Evolutionary conservation across 148 eudicot genomes (phyloP).

Genomic region (Rhododendron vialii): DNA sequence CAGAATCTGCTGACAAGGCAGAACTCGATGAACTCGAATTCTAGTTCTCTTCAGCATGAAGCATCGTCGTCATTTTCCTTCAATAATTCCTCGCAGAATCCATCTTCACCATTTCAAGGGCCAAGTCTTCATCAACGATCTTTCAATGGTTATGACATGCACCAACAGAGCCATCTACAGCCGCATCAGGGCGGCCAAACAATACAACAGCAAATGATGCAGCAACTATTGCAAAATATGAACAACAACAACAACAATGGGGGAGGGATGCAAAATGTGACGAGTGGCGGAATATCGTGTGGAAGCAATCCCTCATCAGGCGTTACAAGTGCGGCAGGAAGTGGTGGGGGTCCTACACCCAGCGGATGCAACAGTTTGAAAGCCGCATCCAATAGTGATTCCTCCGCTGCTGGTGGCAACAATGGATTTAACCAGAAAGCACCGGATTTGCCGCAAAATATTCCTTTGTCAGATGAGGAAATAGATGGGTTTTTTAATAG

Average conservation of each 20-base stretch:
- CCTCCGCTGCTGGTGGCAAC: constrained; percentile 45
- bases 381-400: constrained; percentile 43
- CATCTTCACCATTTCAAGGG: constrained; percentile 45
- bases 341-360: constrained; percentile 32
- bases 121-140: constrained; percentile 29
- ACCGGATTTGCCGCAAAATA: constrained; percentile 39
- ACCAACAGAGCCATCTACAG: constrained; percentile 34
- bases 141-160: constrained; percentile 19
- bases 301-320: constrained; percentile 29
- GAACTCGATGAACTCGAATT: constrained; percentile 54
- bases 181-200: constrained; percentile 40
- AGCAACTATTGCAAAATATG: constrained; percentile 36
- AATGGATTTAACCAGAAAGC: constrained; percentile 42
- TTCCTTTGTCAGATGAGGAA: constrained; percentile 66
- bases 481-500: constrained; percentile 52
- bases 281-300: constrained; percentile 29
- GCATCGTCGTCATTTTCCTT: constrained; percentile 41
- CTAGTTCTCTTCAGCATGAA: constrained; percentile 47
- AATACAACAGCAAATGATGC: constrained; percentile 68
- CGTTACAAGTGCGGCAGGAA: constrained; percentile 5
- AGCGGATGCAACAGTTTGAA: constrained; percentile 67
- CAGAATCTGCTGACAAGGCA: constrained; percentile 67
- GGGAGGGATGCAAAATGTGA: constrained; percentile 12
- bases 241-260: constrained; percentile 17
- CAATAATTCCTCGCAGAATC: constrained; percentile 37